Percentiles rank a stretch among this genome's conserved stretches.
These are phyloP conservation scores for Fraxinus quadrangulata DNA, from an alignment of 257 asterid genomes.

Conservation along the genomic window DNA sequence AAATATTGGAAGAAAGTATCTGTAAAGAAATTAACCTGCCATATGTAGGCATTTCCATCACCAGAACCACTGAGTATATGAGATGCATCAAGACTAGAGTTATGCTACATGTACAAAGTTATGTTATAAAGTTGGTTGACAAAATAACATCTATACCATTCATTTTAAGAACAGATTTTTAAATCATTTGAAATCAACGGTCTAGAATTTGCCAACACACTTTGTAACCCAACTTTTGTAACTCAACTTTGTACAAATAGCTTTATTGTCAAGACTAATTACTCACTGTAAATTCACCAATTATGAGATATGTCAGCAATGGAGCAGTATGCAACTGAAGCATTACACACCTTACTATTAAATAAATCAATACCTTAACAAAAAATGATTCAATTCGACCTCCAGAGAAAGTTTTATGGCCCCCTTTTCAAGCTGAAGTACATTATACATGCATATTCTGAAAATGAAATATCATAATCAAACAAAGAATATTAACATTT, in stretches of 20 bases:
- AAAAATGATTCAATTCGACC: constrained; percentile 75
- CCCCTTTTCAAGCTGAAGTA: constrained; percentile 83
- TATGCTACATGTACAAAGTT: too few relatives aligned
- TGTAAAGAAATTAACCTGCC: constrained; percentile 59
- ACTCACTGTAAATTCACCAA: constrained; percentile 57
- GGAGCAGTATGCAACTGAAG: background rate
- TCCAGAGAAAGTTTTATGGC: constrained; percentile 69
- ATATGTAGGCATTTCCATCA: constrained; percentile 90
- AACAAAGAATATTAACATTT: background rate
- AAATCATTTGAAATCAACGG: too few relatives aligned
- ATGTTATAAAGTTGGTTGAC: too few relatives aligned
- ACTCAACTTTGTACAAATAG: too few relatives aligned
- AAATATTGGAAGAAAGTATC: background rate
- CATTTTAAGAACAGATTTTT: too few relatives aligned
- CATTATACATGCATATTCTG: constrained; percentile 82
- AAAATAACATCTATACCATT: too few relatives aligned
- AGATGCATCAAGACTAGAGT: constrained; percentile 93
- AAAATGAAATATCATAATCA: constrained; percentile 22
- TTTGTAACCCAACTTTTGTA: too few relatives aligned
- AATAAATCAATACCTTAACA: constrained; percentile 61
- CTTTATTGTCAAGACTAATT: too few relatives aligned
- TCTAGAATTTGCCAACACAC: too few relatives aligned
- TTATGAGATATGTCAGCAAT: constrained; percentile 20
- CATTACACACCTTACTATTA: background rate
- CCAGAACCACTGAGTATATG: constrained; percentile 93